phyloP scores from a whole-genome alignment of 1,284 basidiomycete genomes.

The Mrakiaceae sp. region DNA sequence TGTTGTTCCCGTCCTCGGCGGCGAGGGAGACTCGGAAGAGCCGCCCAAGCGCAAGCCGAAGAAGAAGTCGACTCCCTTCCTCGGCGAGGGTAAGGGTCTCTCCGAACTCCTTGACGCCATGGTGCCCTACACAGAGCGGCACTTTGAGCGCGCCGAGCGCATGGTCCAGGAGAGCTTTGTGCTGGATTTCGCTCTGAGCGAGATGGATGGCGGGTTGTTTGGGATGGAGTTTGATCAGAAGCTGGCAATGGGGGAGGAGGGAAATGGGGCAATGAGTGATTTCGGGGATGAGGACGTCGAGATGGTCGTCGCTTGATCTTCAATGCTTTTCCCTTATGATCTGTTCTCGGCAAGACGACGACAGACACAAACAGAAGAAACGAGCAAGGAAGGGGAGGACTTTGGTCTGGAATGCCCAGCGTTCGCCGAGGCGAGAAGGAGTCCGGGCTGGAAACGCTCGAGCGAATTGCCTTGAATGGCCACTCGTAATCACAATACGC shows the following conservation, averaged over 20 bases:
- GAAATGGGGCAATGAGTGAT: background rate
- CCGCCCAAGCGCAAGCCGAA: slow-evolving; percentile 20
- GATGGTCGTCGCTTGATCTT: no score
- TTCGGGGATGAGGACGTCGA: background rate
- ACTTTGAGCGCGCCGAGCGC: slow-evolving; percentile 72
- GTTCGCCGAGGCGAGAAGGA: no score
- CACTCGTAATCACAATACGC: no score
- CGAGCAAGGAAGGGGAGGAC: no score
- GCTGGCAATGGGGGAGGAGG: slow-evolving; percentile 1
- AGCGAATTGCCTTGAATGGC: no score
- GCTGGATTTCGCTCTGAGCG: slow-evolving; percentile 78
- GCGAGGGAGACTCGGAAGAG: slow-evolving; percentile 31
- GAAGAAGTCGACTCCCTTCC: slow-evolving; percentile 16
- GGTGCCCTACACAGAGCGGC: slow-evolving; percentile 87
- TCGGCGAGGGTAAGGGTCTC: slow-evolving; percentile 29
- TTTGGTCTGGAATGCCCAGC: no score
- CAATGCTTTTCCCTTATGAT: no score
- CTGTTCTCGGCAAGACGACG: no score
- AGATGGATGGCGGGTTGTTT: slow-evolving; percentile 62
- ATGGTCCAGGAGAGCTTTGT: slow-evolving; percentile 87
- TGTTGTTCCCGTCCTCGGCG: slow-evolving; percentile 24
- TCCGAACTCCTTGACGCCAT: slow-evolving; percentile 73
- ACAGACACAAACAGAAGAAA: no score
- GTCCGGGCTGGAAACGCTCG: no score
- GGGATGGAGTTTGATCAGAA: slow-evolving; percentile 4